These are phyloP conservation scores for Cystobasidium pallidum DNA, from an alignment of 1,284 basidiomycete species.

Conservation along the genomic window DNA sequence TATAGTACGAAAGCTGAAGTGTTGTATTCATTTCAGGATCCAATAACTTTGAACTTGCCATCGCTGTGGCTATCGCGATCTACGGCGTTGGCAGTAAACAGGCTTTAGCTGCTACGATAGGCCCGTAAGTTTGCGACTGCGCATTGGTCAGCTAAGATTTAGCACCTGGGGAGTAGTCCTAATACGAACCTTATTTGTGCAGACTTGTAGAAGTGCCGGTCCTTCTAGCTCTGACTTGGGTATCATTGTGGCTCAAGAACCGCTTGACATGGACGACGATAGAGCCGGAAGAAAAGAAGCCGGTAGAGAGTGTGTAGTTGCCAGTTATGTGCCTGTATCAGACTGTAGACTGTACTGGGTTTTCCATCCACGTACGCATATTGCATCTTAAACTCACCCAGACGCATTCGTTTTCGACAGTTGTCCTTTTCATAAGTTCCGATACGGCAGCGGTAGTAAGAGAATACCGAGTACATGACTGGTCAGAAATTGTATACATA, in stretches of 20 bases:
- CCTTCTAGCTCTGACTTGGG: constrained; percentile 70
- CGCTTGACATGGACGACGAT: constrained; percentile 28
- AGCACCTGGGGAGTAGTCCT: constrained; percentile 46
- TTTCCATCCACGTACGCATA: too few relatives aligned
- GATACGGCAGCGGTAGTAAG: too few relatives aligned
- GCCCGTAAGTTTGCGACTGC: constrained; percentile 64
- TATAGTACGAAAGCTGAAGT: too few relatives aligned
- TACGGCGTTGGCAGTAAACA: constrained; percentile 75
- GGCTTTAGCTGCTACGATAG: constrained; percentile 75
- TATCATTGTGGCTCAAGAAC: constrained; percentile 61
- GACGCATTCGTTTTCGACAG: too few relatives aligned
- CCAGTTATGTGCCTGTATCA: too few relatives aligned
- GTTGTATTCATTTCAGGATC: constrained; percentile 42
- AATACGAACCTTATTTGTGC: constrained; percentile 47
- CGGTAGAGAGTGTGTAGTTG: neutral
- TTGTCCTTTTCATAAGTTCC: too few relatives aligned
- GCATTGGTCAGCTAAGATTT: constrained; percentile 24
- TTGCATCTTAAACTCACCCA: too few relatives aligned
- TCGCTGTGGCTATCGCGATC: constrained; percentile 77
- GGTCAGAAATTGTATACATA: too few relatives aligned
- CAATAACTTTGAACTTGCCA: constrained; percentile 68
- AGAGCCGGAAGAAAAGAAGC: neutral
- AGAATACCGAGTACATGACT: too few relatives aligned
- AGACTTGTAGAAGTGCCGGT: constrained; percentile 64
- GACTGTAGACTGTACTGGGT: too few relatives aligned